These are phyloP conservation scores for Neopestalotiopsis sp. DNA, from an alignment of 2,329 filamentous ascomycete genomes.

Conservation along the genomic window DNA sequence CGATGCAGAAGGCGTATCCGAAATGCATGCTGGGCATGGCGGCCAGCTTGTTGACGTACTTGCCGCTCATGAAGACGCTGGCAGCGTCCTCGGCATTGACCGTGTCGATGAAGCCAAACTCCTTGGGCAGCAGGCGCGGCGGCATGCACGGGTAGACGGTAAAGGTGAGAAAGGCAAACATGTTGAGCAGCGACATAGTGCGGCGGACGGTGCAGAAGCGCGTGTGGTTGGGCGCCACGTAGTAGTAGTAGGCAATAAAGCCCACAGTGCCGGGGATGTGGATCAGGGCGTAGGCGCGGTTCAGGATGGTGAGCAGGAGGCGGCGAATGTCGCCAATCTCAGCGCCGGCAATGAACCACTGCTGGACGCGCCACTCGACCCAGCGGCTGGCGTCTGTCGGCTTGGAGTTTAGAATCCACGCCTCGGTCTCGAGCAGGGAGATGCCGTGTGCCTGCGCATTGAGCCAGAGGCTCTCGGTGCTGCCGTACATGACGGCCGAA, in stretches of 20 bases:
- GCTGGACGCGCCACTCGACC: constrained; percentile 43
- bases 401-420: constrained; percentile 31
- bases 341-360: constrained; percentile 39
- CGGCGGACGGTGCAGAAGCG: constrained; percentile 45
- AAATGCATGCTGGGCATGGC: constrained; percentile 65
- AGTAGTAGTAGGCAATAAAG: constrained; percentile 53
- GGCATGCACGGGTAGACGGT: constrained; percentile 51
- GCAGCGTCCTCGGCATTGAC: constrained; percentile 47
- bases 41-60: constrained; percentile 63
- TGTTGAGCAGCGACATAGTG: constrained; percentile 53
- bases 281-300: constrained; percentile 54
- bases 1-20: constrained; percentile 60
- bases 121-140: constrained; percentile 50
- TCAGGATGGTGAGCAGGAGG: constrained; percentile 48
- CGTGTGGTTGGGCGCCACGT: constrained; percentile 45
- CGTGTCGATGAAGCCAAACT: constrained; percentile 53
- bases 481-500: constrained; percentile 56
- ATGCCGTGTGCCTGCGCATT: constrained; percentile 50
- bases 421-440: constrained; percentile 41
- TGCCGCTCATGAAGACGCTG: constrained; percentile 55
- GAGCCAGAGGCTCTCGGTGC: constrained; percentile 50
- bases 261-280: constrained; percentile 57
- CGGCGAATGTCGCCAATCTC: constrained; percentile 40
- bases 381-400: constrained; percentile 37
- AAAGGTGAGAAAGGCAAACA: constrained; percentile 53